Evolutionary conservation across 1,284 basidiomycete species (phyloP).

Genomic region (Ceratobasidium sp.): DNA sequence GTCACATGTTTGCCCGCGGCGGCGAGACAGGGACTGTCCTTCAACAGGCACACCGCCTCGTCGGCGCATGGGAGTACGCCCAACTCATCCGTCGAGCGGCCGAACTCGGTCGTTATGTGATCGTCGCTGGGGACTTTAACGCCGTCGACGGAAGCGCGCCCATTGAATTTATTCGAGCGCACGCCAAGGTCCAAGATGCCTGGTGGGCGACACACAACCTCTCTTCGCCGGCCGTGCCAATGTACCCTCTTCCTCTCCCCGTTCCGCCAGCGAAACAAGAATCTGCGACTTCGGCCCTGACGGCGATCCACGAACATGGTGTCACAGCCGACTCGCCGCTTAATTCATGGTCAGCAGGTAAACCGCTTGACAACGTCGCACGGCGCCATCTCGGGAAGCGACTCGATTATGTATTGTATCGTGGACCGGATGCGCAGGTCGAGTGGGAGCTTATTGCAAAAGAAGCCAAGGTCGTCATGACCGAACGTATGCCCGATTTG

Average conservation of each 20-base stretch:
- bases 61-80: constrained; percentile 95
- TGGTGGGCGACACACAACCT: constrained; percentile 72
- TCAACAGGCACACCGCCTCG: constrained; percentile 85
- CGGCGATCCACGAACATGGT: constrained; percentile 71
- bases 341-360: constrained; percentile 87
- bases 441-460: constrained; percentile 54
- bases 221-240: constrained; percentile 30
- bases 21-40: constrained; percentile 85
- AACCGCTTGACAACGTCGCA: constrained; percentile 64
- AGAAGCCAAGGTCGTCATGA: constrained; percentile 76
- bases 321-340: constrained; percentile 95
- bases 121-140: constrained; percentile 60
- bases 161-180: constrained; percentile 31
- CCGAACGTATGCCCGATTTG: constrained; percentile 74
- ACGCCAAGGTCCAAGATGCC: constrained; percentile 68
- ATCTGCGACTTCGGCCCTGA: constrained; percentile 53
- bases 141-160: constrained; percentile 35
- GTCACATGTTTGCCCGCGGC: constrained; percentile 89
- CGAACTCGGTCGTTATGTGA: constrained; percentile 85
- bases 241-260: constrained; percentile 18
- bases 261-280: constrained; percentile 36
- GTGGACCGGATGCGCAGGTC: constrained; percentile 61
- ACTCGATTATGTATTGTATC: constrained; percentile 93
- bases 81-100: constrained; percentile 82
- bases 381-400: constrained; percentile 83